These are phyloP conservation scores for Tagetes erecta DNA, from an alignment of 129 eudicot genomes.

Conservation along the genomic window DNA sequence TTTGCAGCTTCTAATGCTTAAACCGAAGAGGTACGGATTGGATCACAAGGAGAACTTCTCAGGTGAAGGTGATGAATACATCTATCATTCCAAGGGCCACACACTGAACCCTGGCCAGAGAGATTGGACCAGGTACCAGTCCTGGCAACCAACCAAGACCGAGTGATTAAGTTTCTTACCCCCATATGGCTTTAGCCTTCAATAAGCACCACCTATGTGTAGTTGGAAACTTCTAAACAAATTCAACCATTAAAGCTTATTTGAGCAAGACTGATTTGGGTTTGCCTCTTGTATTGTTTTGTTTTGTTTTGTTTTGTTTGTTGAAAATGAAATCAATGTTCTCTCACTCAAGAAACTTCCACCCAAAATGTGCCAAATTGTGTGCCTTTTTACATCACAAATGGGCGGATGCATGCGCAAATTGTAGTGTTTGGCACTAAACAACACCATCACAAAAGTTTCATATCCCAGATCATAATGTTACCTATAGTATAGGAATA, in stretches of 20 bases:
- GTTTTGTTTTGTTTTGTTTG: background rate
- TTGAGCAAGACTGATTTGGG: constrained; percentile 9
- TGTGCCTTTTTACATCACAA: too few relatives aligned
- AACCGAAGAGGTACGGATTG: constrained; percentile 85
- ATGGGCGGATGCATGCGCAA: too few relatives aligned
- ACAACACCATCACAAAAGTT: too few relatives aligned
- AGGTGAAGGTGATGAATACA: constrained; percentile 91
- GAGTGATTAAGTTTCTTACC: constrained; percentile 18
- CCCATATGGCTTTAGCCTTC: background rate
- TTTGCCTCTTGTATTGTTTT: background rate
- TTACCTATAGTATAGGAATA: too few relatives aligned
- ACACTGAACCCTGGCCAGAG: constrained; percentile 89
- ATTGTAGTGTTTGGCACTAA: too few relatives aligned
- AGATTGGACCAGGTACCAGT: constrained; percentile 89
- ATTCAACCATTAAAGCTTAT: background rate
- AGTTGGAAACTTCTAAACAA: background rate
- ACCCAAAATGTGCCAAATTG: too few relatives aligned
- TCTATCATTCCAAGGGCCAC: constrained; percentile 97
- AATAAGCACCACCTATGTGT: constrained; percentile 3
- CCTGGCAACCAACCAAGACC: constrained; percentile 89
- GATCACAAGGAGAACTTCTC: constrained; percentile 94
- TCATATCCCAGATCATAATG: too few relatives aligned
- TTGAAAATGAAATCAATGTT: constrained; percentile 1
- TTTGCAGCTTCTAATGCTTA: constrained; percentile 76
- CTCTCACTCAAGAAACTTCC: background rate